These are phyloP conservation scores for Pythium dissimile DNA, from an alignment of 352 stramenopile genomes.

Conservation along the genomic window DNA sequence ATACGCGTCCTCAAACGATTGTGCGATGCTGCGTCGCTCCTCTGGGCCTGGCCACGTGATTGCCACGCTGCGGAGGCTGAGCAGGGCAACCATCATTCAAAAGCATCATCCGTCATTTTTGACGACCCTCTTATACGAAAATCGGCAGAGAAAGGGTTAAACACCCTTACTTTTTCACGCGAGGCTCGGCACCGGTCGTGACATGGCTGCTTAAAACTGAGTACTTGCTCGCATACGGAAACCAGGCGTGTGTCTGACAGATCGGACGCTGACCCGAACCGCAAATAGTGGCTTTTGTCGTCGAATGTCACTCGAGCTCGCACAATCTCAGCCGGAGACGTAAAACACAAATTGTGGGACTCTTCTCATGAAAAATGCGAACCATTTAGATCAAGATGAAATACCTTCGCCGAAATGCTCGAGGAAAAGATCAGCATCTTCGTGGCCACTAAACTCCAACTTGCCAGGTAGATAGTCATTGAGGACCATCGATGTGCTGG, in stretches of 20 bases:
- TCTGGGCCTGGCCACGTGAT: not conserved
- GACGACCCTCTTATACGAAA: no score
- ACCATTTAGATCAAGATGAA: not conserved
- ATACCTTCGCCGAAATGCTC: not conserved
- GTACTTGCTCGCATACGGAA: not conserved
- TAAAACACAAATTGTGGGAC: not conserved
- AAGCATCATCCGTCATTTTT: no score
- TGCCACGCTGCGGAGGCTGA: not conserved
- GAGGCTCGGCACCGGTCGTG: not conserved
- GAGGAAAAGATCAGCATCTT: not conserved
- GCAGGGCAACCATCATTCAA: no score
- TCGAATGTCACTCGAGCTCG: not conserved
- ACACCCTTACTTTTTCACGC: not conserved
- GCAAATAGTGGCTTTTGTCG: not conserved
- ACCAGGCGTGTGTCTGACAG: not conserved
- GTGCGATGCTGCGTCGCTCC: not conserved
- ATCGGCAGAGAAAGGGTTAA: no score
- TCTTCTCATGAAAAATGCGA: not conserved
- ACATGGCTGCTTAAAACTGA: not conserved
- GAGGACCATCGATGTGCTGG: not conserved
- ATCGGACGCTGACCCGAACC: no score
- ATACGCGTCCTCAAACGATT: not conserved
- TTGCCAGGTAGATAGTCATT: not conserved
- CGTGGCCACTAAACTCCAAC: not conserved
- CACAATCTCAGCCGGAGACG: not conserved